A percentile compares a stretch with the other conserved stretches of the same genome.
Evolutionary conservation across 164 flowering plant genomes (phyloP).

Genomic region (Litsea cubeba): DNA sequence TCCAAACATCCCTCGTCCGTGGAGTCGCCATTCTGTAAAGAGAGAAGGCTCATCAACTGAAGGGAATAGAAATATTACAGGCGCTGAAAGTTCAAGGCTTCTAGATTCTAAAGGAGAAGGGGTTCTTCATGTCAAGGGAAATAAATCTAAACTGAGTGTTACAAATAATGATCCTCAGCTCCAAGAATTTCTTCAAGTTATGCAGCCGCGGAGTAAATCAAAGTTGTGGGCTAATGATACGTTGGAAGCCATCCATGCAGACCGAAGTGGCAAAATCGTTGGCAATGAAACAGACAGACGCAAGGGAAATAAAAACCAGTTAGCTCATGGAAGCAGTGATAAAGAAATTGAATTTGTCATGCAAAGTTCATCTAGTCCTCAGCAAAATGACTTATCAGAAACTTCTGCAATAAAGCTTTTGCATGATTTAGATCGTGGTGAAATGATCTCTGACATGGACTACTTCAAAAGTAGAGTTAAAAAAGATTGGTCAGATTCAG

Average conservation of each 20-base stretch:
- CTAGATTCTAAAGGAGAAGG: slow-evolving; percentile 21
- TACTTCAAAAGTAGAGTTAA: slow-evolving; percentile 78
- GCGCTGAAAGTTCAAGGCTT: slow-evolving; percentile 16
- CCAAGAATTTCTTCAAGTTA: slow-evolving; percentile 78
- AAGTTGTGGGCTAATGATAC: slow-evolving; percentile 95
- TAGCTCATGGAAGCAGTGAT: slow-evolving; percentile 22
- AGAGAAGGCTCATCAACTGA: slow-evolving; percentile 31
- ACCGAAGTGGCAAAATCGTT: slow-evolving; percentile 16
- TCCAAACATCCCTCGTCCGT: slow-evolving; percentile 76
- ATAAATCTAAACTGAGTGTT: slow-evolving; percentile 23
- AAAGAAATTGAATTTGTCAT: slow-evolving; percentile 3
- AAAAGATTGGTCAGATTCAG: slow-evolving; percentile 85
- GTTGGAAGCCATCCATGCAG: slow-evolving; percentile 25
- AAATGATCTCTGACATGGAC: slow-evolving; percentile 62
- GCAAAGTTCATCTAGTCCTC: slow-evolving; percentile 1
- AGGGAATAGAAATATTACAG: slow-evolving; percentile 18
- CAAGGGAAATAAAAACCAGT: slow-evolving; percentile 17
- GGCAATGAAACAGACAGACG: slow-evolving; percentile 15
- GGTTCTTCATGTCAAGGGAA: slow-evolving; percentile 9
- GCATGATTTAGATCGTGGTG: slow-evolving; percentile 26
- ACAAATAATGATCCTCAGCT: slow-evolving; percentile 58
- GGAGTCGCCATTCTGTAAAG: slow-evolving; percentile 74
- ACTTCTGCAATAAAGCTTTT: slow-evolving; percentile 12
- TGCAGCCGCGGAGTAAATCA: slow-evolving; percentile 71
- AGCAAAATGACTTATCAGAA: slow-evolving; percentile 11